Conservation (phyloP, 805 yeast genomes). For the Candida argentea region DNA sequence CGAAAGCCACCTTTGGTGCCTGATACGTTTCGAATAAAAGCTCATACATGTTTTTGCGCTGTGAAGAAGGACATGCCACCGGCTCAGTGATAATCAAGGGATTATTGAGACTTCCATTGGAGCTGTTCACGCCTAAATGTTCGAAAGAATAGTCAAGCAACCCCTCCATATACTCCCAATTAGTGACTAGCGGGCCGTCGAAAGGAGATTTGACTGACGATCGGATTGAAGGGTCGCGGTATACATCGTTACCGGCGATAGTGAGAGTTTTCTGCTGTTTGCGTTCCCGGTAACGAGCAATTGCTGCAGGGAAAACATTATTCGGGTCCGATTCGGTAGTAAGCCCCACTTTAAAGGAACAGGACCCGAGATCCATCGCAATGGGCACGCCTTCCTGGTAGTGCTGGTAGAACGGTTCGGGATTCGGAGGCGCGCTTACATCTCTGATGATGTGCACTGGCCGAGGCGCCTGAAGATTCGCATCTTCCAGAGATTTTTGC, state of each 20-base stretch:
- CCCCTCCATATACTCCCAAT: conserved; percentile 85
- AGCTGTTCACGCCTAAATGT: conserved; percentile 55
- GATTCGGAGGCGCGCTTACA: conserved; percentile 19
- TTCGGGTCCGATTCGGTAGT: conserved; percentile 38
- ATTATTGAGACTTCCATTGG: conserved; percentile 47
- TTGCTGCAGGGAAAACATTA: conserved; percentile 56
- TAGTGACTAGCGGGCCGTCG: conserved; percentile 79
- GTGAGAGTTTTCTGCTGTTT: conserved; percentile 52
- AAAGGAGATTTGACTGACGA: conserved; percentile 69
- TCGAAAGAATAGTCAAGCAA: conserved; percentile 76
- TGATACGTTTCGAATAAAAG: conserved; percentile 75
- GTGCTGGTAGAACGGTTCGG: conserved; percentile 38
- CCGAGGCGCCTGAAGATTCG: conserved; percentile 33
- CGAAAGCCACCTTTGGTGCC: conserved; percentile 66
- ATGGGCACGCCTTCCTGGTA: conserved; percentile 59
- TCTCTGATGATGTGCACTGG: conserved; percentile 34
- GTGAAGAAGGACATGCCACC: conserved; percentile 58
- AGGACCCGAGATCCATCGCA: conserved; percentile 80
- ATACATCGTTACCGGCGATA: conserved; percentile 75
- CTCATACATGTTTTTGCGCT: conserved; percentile 70
- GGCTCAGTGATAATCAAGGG: conserved; percentile 79
- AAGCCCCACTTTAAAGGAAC: conserved; percentile 49
- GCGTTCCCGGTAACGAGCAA: conserved; percentile 74
- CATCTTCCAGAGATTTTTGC: too few relatives aligned
- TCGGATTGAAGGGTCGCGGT: conserved; percentile 57